Evolutionary conservation across 495 filamentous ascomycete genomes (phyloP), one percentile per base, ranked within the genome.

Genomic region (Penicillium riverlandense): DNA sequence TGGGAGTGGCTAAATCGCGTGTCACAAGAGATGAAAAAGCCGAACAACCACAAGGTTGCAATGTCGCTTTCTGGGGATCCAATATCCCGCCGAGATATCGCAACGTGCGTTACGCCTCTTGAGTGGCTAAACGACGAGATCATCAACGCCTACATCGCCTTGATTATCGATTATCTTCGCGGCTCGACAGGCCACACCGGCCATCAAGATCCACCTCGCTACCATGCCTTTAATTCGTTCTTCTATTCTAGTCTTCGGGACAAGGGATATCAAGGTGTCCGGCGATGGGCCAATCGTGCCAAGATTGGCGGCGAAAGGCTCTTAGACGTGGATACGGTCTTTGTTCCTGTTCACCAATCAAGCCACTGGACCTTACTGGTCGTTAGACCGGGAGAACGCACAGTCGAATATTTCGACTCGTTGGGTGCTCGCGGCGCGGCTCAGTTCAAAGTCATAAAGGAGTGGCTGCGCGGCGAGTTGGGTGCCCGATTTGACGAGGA

Each of bases 101-200:
- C 15, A 66, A 75, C 63, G 43, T 90, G 40, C 63, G 84, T 47
- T 44, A 60, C 53, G 4, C 57, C 60, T 2, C 53, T 58, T 8
- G 67, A 63, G 0, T 96, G 89, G 89, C 67, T 96, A 0, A 92
- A 95, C 52, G 88, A 95, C 59, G 84, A 90, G 41, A 75, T 87
- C 13, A 82, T 95, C 53, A 88, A 86, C 47, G 72, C 77, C 2
- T 83, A 83, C 16, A 63, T 92, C 7, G 59, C 69, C 1, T 58
- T 79, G 15, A 62, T 89, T 15, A 74, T 84, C 11, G 70, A 78
- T 3, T 74, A 78, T 41, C 64, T 83, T 33, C 82, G 83, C 38
- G 57, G 75, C 31, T 56, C 65, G 11, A 59, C 69, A 7, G 65
- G 65, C 9, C 73, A 74, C 15, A 59, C 64, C 4, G 54, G 53